Conservation (phyloP, 805 yeast species). For the fission yeast (Schizosaccharomyces pombe) region DNA sequence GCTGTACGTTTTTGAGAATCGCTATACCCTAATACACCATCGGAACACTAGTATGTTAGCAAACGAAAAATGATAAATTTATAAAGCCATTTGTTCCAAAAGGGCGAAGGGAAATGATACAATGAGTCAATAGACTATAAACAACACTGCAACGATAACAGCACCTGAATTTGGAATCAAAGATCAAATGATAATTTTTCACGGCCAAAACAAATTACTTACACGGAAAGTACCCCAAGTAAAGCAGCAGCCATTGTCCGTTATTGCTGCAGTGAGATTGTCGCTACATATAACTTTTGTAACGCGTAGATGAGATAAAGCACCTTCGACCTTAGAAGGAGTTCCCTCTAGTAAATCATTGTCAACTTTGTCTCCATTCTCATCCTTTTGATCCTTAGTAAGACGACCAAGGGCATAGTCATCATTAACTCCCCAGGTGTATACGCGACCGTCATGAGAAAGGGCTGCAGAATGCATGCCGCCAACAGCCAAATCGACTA, state of each 20-base stretch:
- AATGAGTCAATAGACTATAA: too few relatives aligned
- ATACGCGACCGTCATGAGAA: constrained; percentile 50
- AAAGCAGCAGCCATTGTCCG: constrained; percentile 65
- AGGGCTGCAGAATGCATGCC: constrained; percentile 85
- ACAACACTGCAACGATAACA: too few relatives aligned
- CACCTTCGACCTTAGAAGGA: constrained; percentile 50
- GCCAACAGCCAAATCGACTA: constrained; percentile 78
- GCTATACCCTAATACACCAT: constrained; percentile 70
- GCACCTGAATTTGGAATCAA: too few relatives aligned
- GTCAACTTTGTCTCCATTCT: constrained; percentile 43
- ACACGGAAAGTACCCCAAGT: constrained; percentile 84
- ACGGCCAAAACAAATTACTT: background rate
- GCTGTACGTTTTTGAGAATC: constrained; percentile 39
- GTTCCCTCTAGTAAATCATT: constrained; percentile 54
- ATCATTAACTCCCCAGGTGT: constrained; percentile 98
- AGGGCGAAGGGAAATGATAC: too few relatives aligned
- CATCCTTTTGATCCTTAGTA: constrained; percentile 33
- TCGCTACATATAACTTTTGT: constrained; percentile 82
- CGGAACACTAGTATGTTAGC: constrained; percentile 33
- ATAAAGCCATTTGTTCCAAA: background rate
- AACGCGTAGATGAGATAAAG: constrained; percentile 28
- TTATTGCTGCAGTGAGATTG: constrained; percentile 59
- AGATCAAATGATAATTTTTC: too few relatives aligned
- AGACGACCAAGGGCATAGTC: constrained; percentile 78
- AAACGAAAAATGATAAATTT: background rate